Evolutionary conservation across 2,329 filamentous ascomycete species (phyloP).

Genomic region (Aspergillus sp.): DNA sequence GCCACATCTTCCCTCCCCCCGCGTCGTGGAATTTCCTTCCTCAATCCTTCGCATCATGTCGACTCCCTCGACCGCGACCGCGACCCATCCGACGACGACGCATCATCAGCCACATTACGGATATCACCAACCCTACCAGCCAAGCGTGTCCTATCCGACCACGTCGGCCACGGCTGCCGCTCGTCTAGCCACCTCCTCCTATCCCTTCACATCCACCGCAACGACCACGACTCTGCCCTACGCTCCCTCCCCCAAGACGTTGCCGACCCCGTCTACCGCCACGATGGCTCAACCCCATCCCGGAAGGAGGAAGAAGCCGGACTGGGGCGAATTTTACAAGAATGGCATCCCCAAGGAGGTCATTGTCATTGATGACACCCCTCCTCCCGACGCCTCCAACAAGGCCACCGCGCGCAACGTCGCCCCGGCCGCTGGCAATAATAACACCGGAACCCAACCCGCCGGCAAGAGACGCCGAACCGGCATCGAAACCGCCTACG

Average conservation of each 20-base stretch:
- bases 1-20: neutral
- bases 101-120: constrained; percentile 60
- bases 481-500: constrained; percentile 59
- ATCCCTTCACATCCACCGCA: constrained; percentile 40
- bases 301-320: constrained; percentile 58
- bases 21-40: neutral
- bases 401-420: constrained; percentile 23
- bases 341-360: constrained; percentile 82
- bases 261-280: constrained; percentile 35
- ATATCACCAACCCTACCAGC: constrained; percentile 58
- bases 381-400: constrained; percentile 43
- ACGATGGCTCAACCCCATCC: constrained; percentile 38
- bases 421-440: constrained; percentile 26
- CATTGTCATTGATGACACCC: constrained; percentile 74
- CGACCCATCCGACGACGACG: constrained; percentile 67
- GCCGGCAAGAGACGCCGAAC: constrained; percentile 72
- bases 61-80: constrained; percentile 75
- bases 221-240: constrained; percentile 33
- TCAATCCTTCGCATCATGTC: constrained; percentile 59
- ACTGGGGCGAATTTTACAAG: constrained; percentile 80
- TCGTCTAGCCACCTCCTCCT: constrained; percentile 44
- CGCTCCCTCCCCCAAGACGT: constrained; percentile 35
- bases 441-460: constrained; percentile 35
- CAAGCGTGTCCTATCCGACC: constrained; percentile 54
- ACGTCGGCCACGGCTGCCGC: constrained; percentile 39